Conservation (phyloP, 257 asterid species). For the Gentiana dahurica region DNA sequence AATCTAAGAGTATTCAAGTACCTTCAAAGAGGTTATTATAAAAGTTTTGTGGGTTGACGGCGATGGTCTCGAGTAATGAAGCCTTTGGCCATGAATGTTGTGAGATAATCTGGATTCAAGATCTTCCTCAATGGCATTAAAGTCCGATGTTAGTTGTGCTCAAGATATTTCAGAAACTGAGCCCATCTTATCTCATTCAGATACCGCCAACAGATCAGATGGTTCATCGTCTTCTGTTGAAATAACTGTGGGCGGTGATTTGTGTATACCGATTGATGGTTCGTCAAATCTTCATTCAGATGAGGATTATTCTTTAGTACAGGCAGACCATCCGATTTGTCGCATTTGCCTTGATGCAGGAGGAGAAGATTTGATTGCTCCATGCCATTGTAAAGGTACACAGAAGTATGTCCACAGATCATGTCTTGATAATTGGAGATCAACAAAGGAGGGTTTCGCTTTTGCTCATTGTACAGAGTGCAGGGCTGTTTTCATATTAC, state of each 20-base stretch:
- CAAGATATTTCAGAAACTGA: conserved; percentile 78
- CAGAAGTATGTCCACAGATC: conserved; percentile 96
- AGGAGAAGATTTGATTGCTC: conserved; percentile 98
- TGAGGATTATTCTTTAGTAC: conserved; percentile 44
- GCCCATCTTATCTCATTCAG: conserved; percentile 65
- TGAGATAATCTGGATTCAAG: conserved; percentile 28
- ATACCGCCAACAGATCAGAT: conserved; percentile 31
- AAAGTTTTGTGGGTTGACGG: conserved; percentile 26
- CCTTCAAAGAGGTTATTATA: conserved; percentile 5
- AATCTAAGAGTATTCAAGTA: not conserved
- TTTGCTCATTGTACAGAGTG: conserved; percentile 99
- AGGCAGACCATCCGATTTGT: conserved; percentile 74
- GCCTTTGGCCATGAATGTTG: conserved; percentile 24
- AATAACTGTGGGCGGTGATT: conserved; percentile 56
- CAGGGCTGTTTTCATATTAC: conserved; percentile 84
- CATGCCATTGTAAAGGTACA: conserved; percentile 97
- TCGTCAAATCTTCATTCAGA: conserved; percentile 24
- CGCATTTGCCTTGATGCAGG: conserved; percentile 94
- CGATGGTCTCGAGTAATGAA: conserved; percentile 24
- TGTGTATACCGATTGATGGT: conserved; percentile 32
- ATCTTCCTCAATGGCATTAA: conserved; percentile 58
- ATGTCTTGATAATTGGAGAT: conserved; percentile 99
- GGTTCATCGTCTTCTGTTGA: conserved; percentile 66
- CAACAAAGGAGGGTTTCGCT: conserved; percentile 98
- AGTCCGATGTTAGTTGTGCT: conserved; percentile 49